These are phyloP conservation scores for Pharnaceum exiguum DNA, from an alignment of 148 eudicot species.

Conservation along the genomic window DNA sequence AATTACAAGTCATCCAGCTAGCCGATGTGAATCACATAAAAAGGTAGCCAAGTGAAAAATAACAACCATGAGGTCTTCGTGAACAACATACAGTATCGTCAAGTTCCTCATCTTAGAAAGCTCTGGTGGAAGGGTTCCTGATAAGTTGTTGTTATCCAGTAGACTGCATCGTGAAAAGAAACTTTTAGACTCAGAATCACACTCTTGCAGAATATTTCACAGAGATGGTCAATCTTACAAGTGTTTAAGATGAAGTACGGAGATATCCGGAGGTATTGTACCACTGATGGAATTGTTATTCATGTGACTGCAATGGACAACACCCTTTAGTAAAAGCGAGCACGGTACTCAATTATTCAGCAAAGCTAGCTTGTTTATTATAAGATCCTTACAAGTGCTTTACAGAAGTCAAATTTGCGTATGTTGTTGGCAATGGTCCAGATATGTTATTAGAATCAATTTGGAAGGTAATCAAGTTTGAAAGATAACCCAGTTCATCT, in stretches of 20 bases:
- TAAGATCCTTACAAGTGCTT: slow-evolving; percentile 64
- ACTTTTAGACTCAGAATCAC: background rate
- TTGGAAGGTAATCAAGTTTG: slow-evolving; percentile 53
- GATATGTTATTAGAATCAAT: slow-evolving; percentile 74
- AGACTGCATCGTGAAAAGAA: slow-evolving; percentile 40
- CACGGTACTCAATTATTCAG: background rate
- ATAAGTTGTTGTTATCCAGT: slow-evolving; percentile 75
- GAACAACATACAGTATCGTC: slow-evolving; percentile 56
- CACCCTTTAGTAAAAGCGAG: background rate
- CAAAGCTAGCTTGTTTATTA: background rate
- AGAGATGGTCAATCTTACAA: slow-evolving; percentile 44
- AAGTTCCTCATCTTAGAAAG: slow-evolving; percentile 52
- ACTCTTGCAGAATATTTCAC: too few species aligned
- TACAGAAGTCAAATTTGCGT: slow-evolving; percentile 58
- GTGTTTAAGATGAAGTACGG: slow-evolving; percentile 54
- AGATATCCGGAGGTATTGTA: slow-evolving; percentile 60
- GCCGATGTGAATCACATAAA: background rate
- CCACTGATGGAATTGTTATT: slow-evolving; percentile 86
- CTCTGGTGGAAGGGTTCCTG: slow-evolving; percentile 83
- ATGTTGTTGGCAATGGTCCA: slow-evolving; percentile 71
- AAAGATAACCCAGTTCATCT: slow-evolving; percentile 69
- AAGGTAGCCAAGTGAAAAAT: background rate
- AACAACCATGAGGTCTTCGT: background rate
- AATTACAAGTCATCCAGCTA: background rate
- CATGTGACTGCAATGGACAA: slow-evolving; percentile 36